Base-by-base conservation (phyloP, 495 filamentous ascomycete genomes). In the Talaromyces thailandensis region DNA sequence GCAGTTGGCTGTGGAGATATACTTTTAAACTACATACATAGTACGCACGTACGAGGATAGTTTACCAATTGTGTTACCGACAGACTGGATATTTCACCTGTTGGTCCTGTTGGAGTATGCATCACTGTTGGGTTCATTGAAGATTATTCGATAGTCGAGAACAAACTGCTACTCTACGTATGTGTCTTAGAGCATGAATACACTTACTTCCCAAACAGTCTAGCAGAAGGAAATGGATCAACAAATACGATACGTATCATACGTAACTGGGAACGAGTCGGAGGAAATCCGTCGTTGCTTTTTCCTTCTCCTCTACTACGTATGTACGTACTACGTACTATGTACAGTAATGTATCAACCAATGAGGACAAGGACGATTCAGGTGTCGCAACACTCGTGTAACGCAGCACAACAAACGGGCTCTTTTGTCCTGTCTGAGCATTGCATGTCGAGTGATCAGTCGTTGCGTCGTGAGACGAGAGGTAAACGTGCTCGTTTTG, bases 281-380 rank as follows among this genome's bases (percentile, higher is more conserved):
- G 51, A 55, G 51, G 51, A 55, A 55, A 55, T 55, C 51, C 51
- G 26, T 25, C 26, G 12, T 55, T 55, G 51, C 51, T 55, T 55
- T 55, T 55, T 28, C 50, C 14, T n/a, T 45, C n/a, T n/a, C n/a
- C n/a, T n/a, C n/a, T n/a, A n/a, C n/a, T n/a, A n/a, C n/a, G n/a
- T n/a, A n/a, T n/a, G n/a, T 11, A 37, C 2, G 35, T 37, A 37
- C 7, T 5, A 4, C 7, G 11, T 37, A 14, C 35, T 11, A 5
- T 3, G 28, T 29, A 29, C 3, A 3, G 6, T 6, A 29, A 35
- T 11, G 9, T 37, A 8, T 45, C n/a, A n/a, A 45, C 40, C 16
- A 45, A 45, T 45, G 14, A 45, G 8, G 29, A 31, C 29, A 9
- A 31, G 29, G 11, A 9, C 7, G 29, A 9, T 31, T 31, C 29